These are phyloP conservation scores for Symbiodinium natans DNA, from an alignment of 73 alveolate species.

Conservation along the genomic window DNA sequence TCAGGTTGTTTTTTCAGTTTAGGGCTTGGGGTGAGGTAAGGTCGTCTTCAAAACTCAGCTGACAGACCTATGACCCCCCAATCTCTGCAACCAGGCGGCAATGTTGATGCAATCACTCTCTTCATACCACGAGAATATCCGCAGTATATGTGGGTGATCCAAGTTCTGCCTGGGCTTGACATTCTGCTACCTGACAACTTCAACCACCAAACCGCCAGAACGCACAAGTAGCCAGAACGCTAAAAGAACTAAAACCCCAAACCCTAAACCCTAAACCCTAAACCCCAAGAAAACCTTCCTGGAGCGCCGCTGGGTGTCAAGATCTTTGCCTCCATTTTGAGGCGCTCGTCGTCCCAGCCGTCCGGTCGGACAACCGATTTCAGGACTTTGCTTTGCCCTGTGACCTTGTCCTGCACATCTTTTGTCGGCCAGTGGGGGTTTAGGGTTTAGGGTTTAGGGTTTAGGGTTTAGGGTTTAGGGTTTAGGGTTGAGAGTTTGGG, in stretches of 20 bases:
- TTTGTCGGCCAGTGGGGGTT: no score
- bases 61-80: no score
- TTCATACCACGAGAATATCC: conserved; percentile 92
- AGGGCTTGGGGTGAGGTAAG: no score
- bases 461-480: no score
- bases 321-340: conserved; percentile 45
- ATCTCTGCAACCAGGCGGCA: neutral
- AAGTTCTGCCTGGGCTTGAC: conserved; percentile 22
- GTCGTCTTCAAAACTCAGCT: no score
- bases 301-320: neutral
- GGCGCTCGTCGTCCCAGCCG: conserved; percentile 92
- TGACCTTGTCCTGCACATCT: conserved; percentile 53
- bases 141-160: conserved; percentile 93
- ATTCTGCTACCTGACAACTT: no score
- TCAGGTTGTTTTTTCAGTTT: no score
- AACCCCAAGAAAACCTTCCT: neutral
- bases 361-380: conserved; percentile 87
- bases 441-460: no score
- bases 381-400: conserved; percentile 89
- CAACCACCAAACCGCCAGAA: no score
- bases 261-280: neutral
- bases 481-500: no score
- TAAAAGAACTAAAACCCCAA: neutral
- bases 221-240: no score
- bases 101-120: conserved; percentile 91